A percentile compares a stretch with the other conserved stretches of the same genome.
phyloP scores from a whole-genome alignment of 2,329 filamentous ascomycete species.

The Claviceps pazoutovae region DNA sequence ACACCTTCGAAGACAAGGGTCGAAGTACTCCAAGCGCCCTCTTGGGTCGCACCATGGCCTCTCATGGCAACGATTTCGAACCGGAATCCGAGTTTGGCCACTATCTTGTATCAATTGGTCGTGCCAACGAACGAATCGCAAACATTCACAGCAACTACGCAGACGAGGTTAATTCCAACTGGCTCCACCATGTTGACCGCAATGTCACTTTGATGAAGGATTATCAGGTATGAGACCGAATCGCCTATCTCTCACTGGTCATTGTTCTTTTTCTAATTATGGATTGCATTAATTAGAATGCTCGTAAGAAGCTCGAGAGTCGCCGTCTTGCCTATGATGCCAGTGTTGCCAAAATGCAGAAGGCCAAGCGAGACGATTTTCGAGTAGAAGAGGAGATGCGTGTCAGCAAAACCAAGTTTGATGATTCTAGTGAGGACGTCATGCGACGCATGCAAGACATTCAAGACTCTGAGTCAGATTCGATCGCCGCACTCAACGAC shows the following conservation, averaged over 20 bases:
- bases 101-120: slow-evolving; percentile 64
- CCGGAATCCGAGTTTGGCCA: slow-evolving; percentile 81
- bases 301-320: slow-evolving; percentile 88
- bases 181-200: slow-evolving; percentile 84
- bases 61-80: slow-evolving; percentile 87
- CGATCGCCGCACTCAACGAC: slow-evolving; percentile 60
- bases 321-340: slow-evolving; percentile 84
- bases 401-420: slow-evolving; percentile 85
- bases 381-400: slow-evolving; percentile 85
- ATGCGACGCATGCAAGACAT: slow-evolving; percentile 90
- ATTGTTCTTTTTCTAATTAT: not conserved
- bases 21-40: slow-evolving; percentile 69
- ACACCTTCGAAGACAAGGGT: slow-evolving; percentile 70
- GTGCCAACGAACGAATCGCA: slow-evolving; percentile 77
- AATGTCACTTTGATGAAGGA: slow-evolving; percentile 93
- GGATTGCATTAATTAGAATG: slow-evolving; percentile 27
- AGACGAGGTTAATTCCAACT: slow-evolving; percentile 61
- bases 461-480: slow-evolving; percentile 79
- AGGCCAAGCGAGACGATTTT: slow-evolving; percentile 88
- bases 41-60: slow-evolving; percentile 72
- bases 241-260: not conserved
- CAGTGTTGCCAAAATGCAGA: slow-evolving; percentile 78
- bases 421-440: slow-evolving; percentile 88
- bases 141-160: slow-evolving; percentile 76
- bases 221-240: slow-evolving; percentile 55